These are phyloP conservation scores for Phallus indusiatus DNA, from an alignment of 768 basidiomycete genomes.

Conservation along the genomic window DNA sequence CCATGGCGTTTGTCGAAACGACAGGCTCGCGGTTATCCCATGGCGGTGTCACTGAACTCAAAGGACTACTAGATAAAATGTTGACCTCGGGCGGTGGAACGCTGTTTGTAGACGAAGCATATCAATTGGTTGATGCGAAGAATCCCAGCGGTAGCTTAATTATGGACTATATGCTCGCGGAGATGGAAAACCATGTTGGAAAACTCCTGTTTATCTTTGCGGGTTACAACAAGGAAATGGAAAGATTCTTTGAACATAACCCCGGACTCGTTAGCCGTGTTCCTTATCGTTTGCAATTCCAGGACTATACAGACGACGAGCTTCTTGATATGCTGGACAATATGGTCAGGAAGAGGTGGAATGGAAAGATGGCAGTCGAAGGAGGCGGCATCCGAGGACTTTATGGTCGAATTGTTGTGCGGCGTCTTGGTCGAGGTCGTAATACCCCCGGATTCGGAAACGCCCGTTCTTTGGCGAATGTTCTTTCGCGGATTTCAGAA, in stretches of 20 bases:
- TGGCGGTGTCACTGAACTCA: slow-evolving; percentile 44
- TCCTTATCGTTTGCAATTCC: slow-evolving; percentile 48
- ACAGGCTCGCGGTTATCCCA: slow-evolving; percentile 50
- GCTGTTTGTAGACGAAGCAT: slow-evolving; percentile 66
- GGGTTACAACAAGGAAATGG: slow-evolving; percentile 65
- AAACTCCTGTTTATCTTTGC: slow-evolving; percentile 61
- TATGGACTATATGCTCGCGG: slow-evolving; percentile 60
- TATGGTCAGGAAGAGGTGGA: slow-evolving; percentile 35
- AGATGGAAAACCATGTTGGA: slow-evolving; percentile 65
- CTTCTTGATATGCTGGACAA: slow-evolving; percentile 45
- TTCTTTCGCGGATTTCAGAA: slow-evolving; percentile 36
- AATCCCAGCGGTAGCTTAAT: slow-evolving; percentile 46
- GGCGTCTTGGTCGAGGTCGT: slow-evolving; percentile 53
- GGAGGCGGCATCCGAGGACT: slow-evolving; percentile 37
- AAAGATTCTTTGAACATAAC: slow-evolving; percentile 69
- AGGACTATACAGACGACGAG: slow-evolving; percentile 51
- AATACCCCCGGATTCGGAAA: slow-evolving; percentile 58
- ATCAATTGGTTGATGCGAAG: slow-evolving; percentile 45
- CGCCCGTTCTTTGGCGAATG: slow-evolving; percentile 48
- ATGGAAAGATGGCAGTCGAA: slow-evolving; percentile 45
- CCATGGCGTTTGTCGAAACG: slow-evolving; percentile 47
- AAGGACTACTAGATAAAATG: slow-evolving; percentile 39
- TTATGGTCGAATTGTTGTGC: slow-evolving; percentile 45
- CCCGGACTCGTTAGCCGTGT: slow-evolving; percentile 63
- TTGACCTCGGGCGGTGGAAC: slow-evolving; percentile 49